phyloP scores from a whole-genome alignment of 352 stramenopile genomes.

The Pythium brassicae region DNA sequence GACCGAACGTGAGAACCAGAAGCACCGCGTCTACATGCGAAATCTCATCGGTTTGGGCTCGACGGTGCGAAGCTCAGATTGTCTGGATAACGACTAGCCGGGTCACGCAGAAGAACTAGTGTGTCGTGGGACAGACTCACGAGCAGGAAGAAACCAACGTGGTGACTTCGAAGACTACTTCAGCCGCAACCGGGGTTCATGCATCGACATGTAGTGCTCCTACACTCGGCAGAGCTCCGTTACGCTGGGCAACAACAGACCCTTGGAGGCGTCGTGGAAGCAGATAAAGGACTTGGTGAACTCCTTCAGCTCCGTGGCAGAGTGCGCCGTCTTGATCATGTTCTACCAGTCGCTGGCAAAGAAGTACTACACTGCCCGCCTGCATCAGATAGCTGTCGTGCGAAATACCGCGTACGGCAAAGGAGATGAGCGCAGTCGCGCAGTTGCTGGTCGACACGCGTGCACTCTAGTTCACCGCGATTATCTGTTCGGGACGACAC shows the following conservation, averaged over 20 bases:
- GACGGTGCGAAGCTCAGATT: background rate
- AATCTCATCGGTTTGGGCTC: constrained; percentile 1
- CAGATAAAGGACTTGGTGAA: constrained; percentile 17
- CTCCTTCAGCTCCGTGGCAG: constrained; percentile 15
- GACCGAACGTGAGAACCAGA: constrained; percentile 1
- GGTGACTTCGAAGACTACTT: constrained; percentile 18
- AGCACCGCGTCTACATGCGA: constrained; percentile 10
- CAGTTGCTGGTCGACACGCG: constrained; percentile 21
- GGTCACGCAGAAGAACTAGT: too few relatives aligned
- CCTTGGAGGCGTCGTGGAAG: constrained; percentile 22
- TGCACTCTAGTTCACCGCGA: constrained; percentile 17
- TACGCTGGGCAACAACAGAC: constrained; percentile 19
- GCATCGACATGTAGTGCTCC: constrained; percentile 12
- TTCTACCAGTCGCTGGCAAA: constrained; percentile 15
- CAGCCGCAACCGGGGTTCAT: constrained; percentile 20
- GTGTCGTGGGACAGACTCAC: too few relatives aligned
- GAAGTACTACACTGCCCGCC: constrained; percentile 8
- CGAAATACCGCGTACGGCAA: constrained; percentile 12
- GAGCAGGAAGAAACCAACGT: too few relatives aligned
- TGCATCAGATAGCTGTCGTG: constrained; percentile 12
- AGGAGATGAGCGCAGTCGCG: constrained; percentile 9
- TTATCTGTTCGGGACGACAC: constrained; percentile 10
- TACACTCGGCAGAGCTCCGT: constrained; percentile 12
- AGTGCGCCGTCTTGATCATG: constrained; percentile 17
- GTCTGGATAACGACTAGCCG: too few relatives aligned